Evolutionary conservation across 768 basidiomycete genomes (phyloP).

Genomic region (Cubamyces sp.): DNA sequence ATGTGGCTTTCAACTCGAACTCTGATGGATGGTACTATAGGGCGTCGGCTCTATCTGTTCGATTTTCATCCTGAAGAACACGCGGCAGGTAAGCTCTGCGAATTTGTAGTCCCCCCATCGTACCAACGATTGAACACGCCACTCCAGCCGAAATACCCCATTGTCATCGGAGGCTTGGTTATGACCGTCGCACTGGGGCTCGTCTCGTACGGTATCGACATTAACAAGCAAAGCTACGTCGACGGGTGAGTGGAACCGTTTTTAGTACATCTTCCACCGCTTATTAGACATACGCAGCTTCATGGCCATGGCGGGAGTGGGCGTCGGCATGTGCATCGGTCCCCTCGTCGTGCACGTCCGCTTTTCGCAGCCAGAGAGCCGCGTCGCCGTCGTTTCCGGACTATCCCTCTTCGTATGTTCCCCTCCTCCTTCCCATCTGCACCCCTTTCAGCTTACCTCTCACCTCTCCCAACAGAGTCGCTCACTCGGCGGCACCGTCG

Average conservation of each 20-base stretch:
- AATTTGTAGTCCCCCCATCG: not conserved
- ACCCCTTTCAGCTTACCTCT: not conserved
- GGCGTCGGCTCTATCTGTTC: conserved; percentile 43
- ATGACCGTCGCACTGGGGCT: conserved; percentile 48
- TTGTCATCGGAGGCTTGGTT: conserved; percentile 43
- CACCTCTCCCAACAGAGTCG: conserved; percentile 43
- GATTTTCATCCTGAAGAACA: conserved; percentile 39
- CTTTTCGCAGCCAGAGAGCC: conserved; percentile 45
- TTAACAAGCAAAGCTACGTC: conserved; percentile 42
- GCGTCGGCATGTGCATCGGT: conserved; percentile 45
- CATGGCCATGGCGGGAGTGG: conserved; percentile 49
- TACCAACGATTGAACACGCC: not conserved
- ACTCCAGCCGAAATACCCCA: conserved; percentile 45
- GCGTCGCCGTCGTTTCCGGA: conserved; percentile 48
- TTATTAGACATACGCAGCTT: conserved; percentile 35
- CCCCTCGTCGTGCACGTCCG: conserved; percentile 49
- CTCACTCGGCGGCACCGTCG: conserved; percentile 54
- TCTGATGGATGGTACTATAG: conserved; percentile 27
- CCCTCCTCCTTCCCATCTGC: not conserved
- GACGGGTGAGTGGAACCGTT: conserved; percentile 32
- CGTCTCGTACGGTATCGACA: conserved; percentile 45
- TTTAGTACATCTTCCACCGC: not conserved
- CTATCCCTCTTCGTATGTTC: conserved; percentile 49
- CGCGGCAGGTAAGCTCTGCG: conserved; percentile 40
- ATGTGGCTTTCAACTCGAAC: not conserved